These are phyloP conservation scores for Epichloe baconii DNA, from an alignment of 2,329 filamentous ascomycete species.

Conservation along the genomic window DNA sequence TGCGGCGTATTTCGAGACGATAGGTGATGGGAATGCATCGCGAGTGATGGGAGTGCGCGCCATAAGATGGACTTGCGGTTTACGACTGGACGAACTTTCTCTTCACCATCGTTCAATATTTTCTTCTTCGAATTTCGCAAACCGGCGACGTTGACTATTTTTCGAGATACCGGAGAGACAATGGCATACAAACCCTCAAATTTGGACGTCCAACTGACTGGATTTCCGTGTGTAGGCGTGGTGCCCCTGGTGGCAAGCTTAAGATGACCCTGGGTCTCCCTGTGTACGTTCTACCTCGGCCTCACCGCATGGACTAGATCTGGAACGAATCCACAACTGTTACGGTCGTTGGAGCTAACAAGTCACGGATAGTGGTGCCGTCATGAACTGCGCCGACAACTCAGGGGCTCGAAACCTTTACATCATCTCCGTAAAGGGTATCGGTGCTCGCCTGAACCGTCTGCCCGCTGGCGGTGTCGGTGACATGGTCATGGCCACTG, in stretches of 20 bases:
- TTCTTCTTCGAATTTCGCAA: neutral
- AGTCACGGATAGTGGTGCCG: slow-evolving; percentile 60
- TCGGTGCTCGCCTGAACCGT: slow-evolving; percentile 93
- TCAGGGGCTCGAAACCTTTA: slow-evolving; percentile 97
- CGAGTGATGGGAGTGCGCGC: neutral
- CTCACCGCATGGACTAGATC: slow-evolving; percentile 3
- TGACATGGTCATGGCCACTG: slow-evolving; percentile 99
- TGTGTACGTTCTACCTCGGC: slow-evolving; percentile 55
- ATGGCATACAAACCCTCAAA: neutral
- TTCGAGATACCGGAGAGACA: neutral
- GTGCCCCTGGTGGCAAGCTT: slow-evolving; percentile 98
- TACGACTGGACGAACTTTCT: neutral
- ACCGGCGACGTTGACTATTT: slow-evolving; percentile 2
- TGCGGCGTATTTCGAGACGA: slow-evolving; percentile 2
- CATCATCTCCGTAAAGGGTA: slow-evolving; percentile 99
- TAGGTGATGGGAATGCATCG: neutral
- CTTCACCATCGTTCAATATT: neutral
- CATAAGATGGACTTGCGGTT: neutral
- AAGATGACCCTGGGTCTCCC: slow-evolving; percentile 99
- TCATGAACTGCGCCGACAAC: slow-evolving; percentile 99
- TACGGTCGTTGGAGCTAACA: neutral
- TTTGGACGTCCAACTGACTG: neutral
- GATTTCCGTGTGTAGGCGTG: slow-evolving; percentile 40
- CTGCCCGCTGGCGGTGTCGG: slow-evolving; percentile 95
- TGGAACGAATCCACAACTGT: neutral